Evolutionary conservation across 257 asterid genomes (phyloP), one percentile per base, ranked within the genome.

Genomic region (Coffea canephora): DNA sequence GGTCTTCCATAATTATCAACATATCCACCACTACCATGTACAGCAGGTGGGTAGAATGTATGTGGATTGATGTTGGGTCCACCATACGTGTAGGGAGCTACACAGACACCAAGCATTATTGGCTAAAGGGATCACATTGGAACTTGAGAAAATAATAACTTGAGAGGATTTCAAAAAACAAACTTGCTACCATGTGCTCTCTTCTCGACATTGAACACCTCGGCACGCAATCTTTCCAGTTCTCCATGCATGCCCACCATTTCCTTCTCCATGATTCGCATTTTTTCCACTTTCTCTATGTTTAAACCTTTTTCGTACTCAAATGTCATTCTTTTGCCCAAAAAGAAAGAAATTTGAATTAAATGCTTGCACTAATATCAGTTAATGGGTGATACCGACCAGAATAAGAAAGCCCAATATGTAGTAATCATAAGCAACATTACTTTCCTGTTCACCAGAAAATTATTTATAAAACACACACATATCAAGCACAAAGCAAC

Each of bases 211-310:
- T 81, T 85, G 77, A 73, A 72, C 84, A 91, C 74, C 83, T 83
- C 87, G 15, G 86, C 87, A 1, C 88, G 96, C 81, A 92, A 81
- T 78, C 89, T 87, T 75, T 92, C 97, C 59, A 88, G 88, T 88
- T 96, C 95, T 59, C 61, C 89, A 76, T 85, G 86, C 91, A 87
- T 77, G 69, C 72, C 86, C 66, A 92, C 85, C 77, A 96, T 82
- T 71, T 96, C 88, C 84, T 85, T 89, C 94, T 94, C 99, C 89
- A 84, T 67, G 36, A 68, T 77, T 87, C 89, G 84, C 98, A 92
- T 77, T 79, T 88, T 82, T 74, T 91, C 91, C 75, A 96, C 97
- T 86, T 92, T 91, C 69, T 87, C 91, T 23, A 57, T 78, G 85
- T 94, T 96, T 54, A 78, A 46, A 69, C 91, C 87, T 82, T 94